Evolutionary conservation across 169 alveolate genomes (phyloP).

Genomic region (Cryptosporidium sp.): DNA sequence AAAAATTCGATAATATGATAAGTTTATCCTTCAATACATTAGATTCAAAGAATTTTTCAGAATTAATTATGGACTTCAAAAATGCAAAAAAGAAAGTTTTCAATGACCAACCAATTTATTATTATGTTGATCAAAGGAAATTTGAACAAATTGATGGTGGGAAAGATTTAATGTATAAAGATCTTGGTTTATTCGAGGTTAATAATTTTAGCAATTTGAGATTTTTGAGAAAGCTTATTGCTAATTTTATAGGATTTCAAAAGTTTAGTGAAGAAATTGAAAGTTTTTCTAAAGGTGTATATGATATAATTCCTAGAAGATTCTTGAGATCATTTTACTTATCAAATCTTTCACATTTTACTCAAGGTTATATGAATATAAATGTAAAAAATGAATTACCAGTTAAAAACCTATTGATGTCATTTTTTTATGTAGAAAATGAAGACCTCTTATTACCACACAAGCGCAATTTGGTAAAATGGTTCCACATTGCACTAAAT

Average conservation of each 20-base stretch:
- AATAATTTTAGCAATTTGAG: conserved; percentile 28
- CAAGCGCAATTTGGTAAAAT: conserved; percentile 2
- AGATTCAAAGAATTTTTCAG: conserved; percentile 13
- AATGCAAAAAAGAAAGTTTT: conserved; percentile 36
- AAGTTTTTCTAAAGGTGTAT: conserved; percentile 35
- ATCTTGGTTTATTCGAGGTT: neutral
- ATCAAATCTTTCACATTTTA: neutral
- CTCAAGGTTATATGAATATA: conserved; percentile 25
- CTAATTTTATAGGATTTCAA: conserved; percentile 4
- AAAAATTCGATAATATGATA: conserved; percentile 20
- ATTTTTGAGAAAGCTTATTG: conserved; percentile 9
- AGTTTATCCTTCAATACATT: neutral
- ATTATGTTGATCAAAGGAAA: conserved; percentile 1
- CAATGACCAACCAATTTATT: conserved; percentile 15
- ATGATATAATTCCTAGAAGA: conserved; percentile 56
- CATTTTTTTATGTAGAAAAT: conserved; percentile 36
- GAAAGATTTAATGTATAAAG: neutral
- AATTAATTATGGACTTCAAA: conserved; percentile 13
- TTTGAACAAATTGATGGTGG: neutral
- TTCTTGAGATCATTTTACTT: conserved; percentile 22
- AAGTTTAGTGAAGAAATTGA: conserved; percentile 14
- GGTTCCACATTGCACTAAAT: conserved; percentile 41
- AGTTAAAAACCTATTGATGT: neutral
- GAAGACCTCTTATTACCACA: conserved; percentile 24
- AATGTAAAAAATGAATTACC: neutral